These are phyloP conservation scores for Nitzschia sp. DNA, from an alignment of 108 stramenopile species.

Conservation along the genomic window DNA sequence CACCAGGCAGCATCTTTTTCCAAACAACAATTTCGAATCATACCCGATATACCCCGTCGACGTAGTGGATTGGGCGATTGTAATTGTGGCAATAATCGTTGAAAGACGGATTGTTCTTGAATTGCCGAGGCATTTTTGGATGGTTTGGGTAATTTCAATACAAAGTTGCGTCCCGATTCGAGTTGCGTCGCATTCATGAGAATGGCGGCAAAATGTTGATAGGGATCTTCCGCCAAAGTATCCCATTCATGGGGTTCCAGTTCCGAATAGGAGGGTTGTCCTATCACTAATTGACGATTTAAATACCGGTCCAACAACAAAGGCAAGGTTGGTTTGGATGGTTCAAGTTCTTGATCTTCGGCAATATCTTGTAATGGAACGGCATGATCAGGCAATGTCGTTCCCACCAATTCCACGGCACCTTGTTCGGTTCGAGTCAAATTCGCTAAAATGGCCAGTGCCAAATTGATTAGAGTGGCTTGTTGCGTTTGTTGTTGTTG, in stretches of 20 bases:
- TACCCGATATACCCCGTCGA: constrained; percentile 80
- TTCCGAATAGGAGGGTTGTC: background rate
- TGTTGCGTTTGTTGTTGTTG: constrained; percentile 26
- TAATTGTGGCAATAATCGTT: constrained; percentile 62
- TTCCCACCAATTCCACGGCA: constrained; percentile 72
- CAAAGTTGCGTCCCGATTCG: constrained; percentile 73
- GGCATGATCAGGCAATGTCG: constrained; percentile 74
- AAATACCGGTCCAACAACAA: constrained; percentile 68
- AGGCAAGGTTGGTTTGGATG: constrained; percentile 61
- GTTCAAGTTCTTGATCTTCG: constrained; percentile 21
- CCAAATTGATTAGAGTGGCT: constrained; percentile 61
- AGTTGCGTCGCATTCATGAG: constrained; percentile 87
- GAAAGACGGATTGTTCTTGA: constrained; percentile 40
- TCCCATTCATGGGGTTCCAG: constrained; percentile 34
- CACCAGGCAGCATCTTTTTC: constrained; percentile 83
- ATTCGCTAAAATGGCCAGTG: constrained; percentile 78
- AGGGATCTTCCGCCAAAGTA: constrained; percentile 65
- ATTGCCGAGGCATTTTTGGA: background rate
- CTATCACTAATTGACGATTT: constrained; percentile 5
- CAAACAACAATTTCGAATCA: constrained; percentile 85
- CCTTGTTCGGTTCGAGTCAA: constrained; percentile 74
- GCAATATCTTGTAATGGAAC: constrained; percentile 24
- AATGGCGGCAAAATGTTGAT: constrained; percentile 86
- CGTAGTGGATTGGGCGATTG: constrained; percentile 68
- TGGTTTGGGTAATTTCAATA: constrained; percentile 52